Evolutionary conservation across 768 basidiomycete species (phyloP), one percentile per base, ranked within the genome.

Genomic region (Mycena floridula): DNA sequence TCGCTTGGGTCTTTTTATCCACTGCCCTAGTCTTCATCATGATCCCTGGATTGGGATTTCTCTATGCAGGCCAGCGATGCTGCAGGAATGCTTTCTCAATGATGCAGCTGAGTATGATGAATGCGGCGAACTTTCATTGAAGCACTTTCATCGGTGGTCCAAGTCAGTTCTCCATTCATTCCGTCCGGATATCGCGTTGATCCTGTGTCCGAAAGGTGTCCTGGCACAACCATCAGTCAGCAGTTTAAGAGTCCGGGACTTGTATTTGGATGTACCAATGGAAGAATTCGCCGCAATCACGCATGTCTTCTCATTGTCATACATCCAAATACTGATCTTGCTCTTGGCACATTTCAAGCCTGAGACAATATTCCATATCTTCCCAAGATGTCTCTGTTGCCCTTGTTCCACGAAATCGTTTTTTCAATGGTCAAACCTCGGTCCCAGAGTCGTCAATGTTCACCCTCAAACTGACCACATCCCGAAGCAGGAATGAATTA

Each of bases 61-160:
- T 78, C 58, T 86, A 85, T 58, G 79, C 81, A 20, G 85, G 81
- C 52, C 73, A 88, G 24, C 69, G 85, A 21, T 77, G 95, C 40
- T 70, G 95, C 48, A 97, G 97, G 66, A 96, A 95, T 54, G 94
- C 95, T 0, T 72, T 96, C 16, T 86, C 82, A 30, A 88, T 94
- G 82, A 85, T 94, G 13, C 91, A 79, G 60, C 73, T 85, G 13
- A 80, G 79, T 44, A 81, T 91, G 74, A 74, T 84, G 52, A 76
- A 77, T 0, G 56, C 92, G 13, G 92, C 82, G 0, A 76, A 74
- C 86, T 1, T 88, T 88, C 65, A 78, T 76, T 42, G 77, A 80
- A 9, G 70, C 65, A 0, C 26, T 37, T 89, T 69, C 62, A 86
- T 89, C 49, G 86, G 85, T 7, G 66, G 85, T 56, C 69, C 88